phyloP scores from a whole-genome alignment of 805 yeast species.

The Danielia reshetovae region DNA sequence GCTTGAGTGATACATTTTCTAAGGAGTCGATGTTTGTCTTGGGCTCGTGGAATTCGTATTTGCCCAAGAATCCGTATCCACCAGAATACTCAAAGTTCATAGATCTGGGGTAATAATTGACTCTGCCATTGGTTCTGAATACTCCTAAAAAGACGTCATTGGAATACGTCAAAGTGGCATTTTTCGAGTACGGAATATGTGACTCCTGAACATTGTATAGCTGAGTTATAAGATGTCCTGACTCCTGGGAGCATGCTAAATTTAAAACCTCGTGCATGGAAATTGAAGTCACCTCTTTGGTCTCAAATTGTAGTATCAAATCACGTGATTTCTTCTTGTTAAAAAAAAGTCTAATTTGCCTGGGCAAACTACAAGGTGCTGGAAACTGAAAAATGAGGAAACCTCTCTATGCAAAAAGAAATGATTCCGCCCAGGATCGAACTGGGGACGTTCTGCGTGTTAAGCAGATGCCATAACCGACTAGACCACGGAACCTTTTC shows the following conservation, averaged over 20 bases:
- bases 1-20: not conserved
- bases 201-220: constrained; percentile 78
- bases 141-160: constrained; percentile 38
- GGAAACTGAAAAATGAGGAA: no score
- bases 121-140: constrained; percentile 24
- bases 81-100: constrained; percentile 75
- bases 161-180: constrained; percentile 44
- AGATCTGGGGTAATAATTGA: constrained; percentile 70
- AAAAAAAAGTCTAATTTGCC: no score
- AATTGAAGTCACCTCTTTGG: not conserved
- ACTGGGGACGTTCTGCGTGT: constrained; percentile 26
- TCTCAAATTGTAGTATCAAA: not conserved
- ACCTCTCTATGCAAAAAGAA: no score
- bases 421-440: constrained; percentile 24
- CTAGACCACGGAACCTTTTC: constrained; percentile 21
- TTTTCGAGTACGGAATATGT: constrained; percentile 48
- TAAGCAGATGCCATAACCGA: constrained; percentile 24
- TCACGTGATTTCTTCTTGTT: no score
- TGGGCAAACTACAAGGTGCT: no score
- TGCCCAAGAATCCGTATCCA: constrained; percentile 69
- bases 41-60: constrained; percentile 43
- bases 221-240: constrained; percentile 77
- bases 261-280: constrained; percentile 56
- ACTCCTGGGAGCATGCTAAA: constrained; percentile 63
- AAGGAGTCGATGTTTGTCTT: constrained; percentile 7